A percentile compares a stretch with the other conserved stretches of the same genome.
phyloP scores from a whole-genome alignment of 345 rosid species.

The Kernera saxatilis region DNA sequence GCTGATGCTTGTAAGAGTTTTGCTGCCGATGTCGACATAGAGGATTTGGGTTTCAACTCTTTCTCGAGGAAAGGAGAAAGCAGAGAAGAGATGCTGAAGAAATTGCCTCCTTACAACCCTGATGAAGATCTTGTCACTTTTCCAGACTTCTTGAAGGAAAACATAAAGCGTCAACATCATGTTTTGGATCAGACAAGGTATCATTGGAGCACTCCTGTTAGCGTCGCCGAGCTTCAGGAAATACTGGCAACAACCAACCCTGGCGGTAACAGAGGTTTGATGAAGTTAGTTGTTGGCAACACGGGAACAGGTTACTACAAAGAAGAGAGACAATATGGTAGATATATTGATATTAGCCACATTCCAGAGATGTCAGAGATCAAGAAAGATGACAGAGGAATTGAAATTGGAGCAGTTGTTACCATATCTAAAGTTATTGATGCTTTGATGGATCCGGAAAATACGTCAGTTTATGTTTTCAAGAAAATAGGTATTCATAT shows the following conservation, averaged over 20 bases:
- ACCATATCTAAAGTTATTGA: conserved; percentile 67
- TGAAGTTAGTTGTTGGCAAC: conserved; percentile 67
- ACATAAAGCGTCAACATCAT: conserved; percentile 12
- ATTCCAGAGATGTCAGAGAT: conserved; percentile 57
- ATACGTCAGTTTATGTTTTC: conserved; percentile 27
- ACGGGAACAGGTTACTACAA: conserved; percentile 76
- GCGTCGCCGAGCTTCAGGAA: conserved; percentile 44
- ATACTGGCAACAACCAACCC: conserved; percentile 24
- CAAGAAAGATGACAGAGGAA: conserved; percentile 42
- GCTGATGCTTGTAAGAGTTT: conserved; percentile 93
- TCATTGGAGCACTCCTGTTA: conserved; percentile 49
- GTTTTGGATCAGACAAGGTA: conserved; percentile 38
- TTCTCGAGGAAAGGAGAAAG: conserved; percentile 69
- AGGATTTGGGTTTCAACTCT: conserved; percentile 76
- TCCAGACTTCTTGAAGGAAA: conserved; percentile 64
- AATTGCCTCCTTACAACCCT: conserved; percentile 40
- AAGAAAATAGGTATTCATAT: conserved; percentile 56
- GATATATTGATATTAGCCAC: conserved; percentile 56
- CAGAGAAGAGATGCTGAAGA: conserved; percentile 39
- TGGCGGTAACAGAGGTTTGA: conserved; percentile 3
- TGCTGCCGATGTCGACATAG: conserved; percentile 76
- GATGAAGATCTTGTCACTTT: conserved; percentile 31
- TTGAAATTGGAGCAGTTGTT: conserved; percentile 73
- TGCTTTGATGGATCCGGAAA: conserved; percentile 46
- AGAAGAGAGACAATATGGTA: conserved; percentile 40